A percentile compares a stretch with the other conserved stretches of the same genome.
Evolutionary conservation across 805 yeast genomes (phyloP).

Genomic region (Monosporozyma aquatica): DNA sequence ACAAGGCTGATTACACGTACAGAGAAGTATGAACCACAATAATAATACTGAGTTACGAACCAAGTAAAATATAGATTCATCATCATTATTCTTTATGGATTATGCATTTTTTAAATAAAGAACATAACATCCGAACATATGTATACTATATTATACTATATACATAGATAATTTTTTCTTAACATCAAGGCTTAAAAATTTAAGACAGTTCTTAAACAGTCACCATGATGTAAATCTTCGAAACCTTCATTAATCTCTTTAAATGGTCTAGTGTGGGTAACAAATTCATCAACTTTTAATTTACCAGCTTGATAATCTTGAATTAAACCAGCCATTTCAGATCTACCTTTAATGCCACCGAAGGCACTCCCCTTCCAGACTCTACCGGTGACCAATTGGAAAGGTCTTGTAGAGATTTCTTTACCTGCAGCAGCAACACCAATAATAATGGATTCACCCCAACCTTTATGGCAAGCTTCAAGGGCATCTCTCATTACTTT

Average conservation of each 20-base stretch:
- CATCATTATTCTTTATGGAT: no score
- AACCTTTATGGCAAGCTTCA: conserved; percentile 97
- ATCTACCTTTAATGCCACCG: conserved; percentile 97
- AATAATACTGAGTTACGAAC: no score
- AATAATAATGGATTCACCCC: conserved; percentile 93
- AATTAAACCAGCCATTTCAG: conserved; percentile 87
- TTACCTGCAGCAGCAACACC: conserved; percentile 99
- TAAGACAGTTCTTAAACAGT: conserved; percentile 87
- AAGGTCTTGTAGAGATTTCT: conserved; percentile 94
- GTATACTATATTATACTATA: no score
- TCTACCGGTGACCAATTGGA: conserved; percentile 98
- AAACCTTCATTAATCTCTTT: conserved; percentile 79
- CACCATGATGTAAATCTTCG: conserved; percentile 90
- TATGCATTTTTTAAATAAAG: no score
- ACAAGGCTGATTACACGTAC: no score
- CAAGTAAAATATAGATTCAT: no score
- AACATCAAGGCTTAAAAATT: conserved; percentile 31
- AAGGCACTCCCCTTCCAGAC: conserved; percentile 99
- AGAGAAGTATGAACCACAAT: no score
- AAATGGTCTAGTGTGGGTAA: conserved; percentile 80
- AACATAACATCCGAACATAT: no score
- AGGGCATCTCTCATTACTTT: conserved; percentile 92
- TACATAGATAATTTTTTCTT: no score
- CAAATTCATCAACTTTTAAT: conserved; percentile 87
- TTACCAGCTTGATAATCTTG: conserved; percentile 74